Base-by-base conservation (phyloP, 2,329 filamentous ascomycete species). In the Cladosporium sp. region DNA sequence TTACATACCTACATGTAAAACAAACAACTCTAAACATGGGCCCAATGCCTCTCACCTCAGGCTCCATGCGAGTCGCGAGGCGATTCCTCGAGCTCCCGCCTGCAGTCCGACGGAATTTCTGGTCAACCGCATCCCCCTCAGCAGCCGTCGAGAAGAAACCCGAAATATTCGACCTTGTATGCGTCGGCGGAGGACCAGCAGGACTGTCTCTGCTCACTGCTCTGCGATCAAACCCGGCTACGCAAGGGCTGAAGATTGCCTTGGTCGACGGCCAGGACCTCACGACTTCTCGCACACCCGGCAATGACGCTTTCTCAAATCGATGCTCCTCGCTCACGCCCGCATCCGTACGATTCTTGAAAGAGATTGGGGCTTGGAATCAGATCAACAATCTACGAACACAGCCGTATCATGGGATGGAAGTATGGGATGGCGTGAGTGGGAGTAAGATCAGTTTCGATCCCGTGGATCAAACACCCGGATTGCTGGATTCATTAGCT, bases 381-480 rank as follows among this genome's bases (percentile, higher is more conserved):
- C 83, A 95, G 64, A 74, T 96, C 54, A 79, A 88, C 58, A 73
- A 77, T 37, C 75, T 81, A 5, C 83, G 93, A 27, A 82, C 93
- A 29, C 91, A 96, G 72, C 80, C 84, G 1, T 99, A 96, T 69
- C 85, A 95, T 53, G 88, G 92, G 61, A 99, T 99, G 93, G 87
- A 96, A 68, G 93, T 97, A 27, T 99, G 95, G 93, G 93, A 99
- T 68, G 95, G 92, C 55, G 82, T 96, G 51, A 88, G 87, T 36
- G 90, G 84, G 53, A 88, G 90, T 30, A 82, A 85, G 60, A 93
- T 99, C 66, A 86, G 89, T 59, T 99, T 99, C 68, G 66, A 69
- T 54, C 60, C 61, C 2, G 15, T 58, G 20, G 59, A 66, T 19
- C 53, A 55, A 30, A 52, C 53, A 3, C 41, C 47, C 7, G 56